A percentile compares a stretch with the other conserved stretches of the same genome.
Evolutionary conservation across 176 grass and related monocot genomes (phyloP).

Genomic region (Eleusine indica): DNA sequence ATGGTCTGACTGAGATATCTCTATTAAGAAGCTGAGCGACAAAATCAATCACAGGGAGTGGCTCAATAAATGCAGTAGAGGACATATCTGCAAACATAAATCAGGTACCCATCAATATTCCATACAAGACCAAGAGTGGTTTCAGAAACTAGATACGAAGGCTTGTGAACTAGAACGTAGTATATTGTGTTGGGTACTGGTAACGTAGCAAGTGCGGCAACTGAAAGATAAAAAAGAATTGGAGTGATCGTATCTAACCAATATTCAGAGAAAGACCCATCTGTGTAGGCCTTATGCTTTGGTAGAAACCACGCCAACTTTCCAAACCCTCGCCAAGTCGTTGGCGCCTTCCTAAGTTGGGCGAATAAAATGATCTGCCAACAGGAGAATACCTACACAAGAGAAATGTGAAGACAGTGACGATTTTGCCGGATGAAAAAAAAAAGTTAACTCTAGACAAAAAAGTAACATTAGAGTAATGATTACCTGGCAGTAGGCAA

Average conservation of each 20-base stretch:
- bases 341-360: slow-evolving; percentile 81
- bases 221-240: slow-evolving; percentile 6
- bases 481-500: slow-evolving; percentile 75
- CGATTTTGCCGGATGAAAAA: background rate
- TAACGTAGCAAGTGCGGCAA: background rate
- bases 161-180: slow-evolving; percentile 2
- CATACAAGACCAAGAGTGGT: slow-evolving; percentile 10
- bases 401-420: background rate
- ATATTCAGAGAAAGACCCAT: slow-evolving; percentile 95
- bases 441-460: slow-evolving; percentile 27
- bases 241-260: slow-evolving; percentile 48
- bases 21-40: slow-evolving; percentile 86
- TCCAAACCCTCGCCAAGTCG: slow-evolving; percentile 87
- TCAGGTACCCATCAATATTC: background rate
- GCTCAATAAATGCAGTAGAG: slow-evolving; percentile 89
- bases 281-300: slow-evolving; percentile 90
- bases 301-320: slow-evolving; percentile 93
- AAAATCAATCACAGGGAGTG: slow-evolving; percentile 86
- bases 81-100: slow-evolving; percentile 75
- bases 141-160: background rate
- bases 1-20: slow-evolving; percentile 80
- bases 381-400: slow-evolving; percentile 75
- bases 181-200: background rate
- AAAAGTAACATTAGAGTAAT: slow-evolving; percentile 14
- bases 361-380: slow-evolving; percentile 86